A percentile compares a stretch with the other conserved stretches of the same genome.
Conservation (phyloP, 2,329 filamentous ascomycete species). For the Epichloe sp. region DNA sequence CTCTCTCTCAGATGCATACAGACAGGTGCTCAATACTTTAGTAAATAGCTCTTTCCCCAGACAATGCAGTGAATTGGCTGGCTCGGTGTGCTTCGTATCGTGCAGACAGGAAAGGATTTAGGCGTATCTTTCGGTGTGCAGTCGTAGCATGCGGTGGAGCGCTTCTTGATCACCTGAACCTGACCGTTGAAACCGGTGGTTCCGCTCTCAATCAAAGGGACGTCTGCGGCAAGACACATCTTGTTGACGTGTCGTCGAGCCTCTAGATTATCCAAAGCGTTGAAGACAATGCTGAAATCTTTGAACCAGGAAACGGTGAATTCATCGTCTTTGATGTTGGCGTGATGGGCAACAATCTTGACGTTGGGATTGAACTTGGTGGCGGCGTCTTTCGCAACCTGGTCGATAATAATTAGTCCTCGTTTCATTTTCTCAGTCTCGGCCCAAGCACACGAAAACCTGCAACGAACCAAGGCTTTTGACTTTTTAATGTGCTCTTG, state of each 20-base stretch:
- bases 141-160: slow-evolving; percentile 88
- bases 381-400: slow-evolving; percentile 89
- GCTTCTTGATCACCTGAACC: slow-evolving; percentile 91
- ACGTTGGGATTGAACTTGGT: slow-evolving; percentile 80
- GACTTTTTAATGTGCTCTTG: slow-evolving; percentile 97
- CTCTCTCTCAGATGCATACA: not conserved
- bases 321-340: slow-evolving; percentile 81
- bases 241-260: slow-evolving; percentile 89
- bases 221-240: slow-evolving; percentile 87
- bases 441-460: not conserved
- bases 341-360: slow-evolving; percentile 78
- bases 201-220: slow-evolving; percentile 88
- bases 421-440: not conserved
- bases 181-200: slow-evolving; percentile 97
- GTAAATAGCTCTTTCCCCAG: slow-evolving; percentile 92
- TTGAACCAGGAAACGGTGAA: slow-evolving; percentile 87
- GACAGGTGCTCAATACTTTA: slow-evolving; percentile 42
- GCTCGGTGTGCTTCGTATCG: slow-evolving; percentile 88
- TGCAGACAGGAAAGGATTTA: slow-evolving; percentile 92
- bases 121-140: slow-evolving; percentile 81
- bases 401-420: slow-evolving; percentile 10
- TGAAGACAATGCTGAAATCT: slow-evolving; percentile 77
- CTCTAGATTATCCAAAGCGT: slow-evolving; percentile 91
- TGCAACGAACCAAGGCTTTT: slow-evolving; percentile 66
- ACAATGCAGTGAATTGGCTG: slow-evolving; percentile 98